Base-by-base conservation (phyloP, 306 rosid species). In the Oxytropis ochrocephala region DNA sequence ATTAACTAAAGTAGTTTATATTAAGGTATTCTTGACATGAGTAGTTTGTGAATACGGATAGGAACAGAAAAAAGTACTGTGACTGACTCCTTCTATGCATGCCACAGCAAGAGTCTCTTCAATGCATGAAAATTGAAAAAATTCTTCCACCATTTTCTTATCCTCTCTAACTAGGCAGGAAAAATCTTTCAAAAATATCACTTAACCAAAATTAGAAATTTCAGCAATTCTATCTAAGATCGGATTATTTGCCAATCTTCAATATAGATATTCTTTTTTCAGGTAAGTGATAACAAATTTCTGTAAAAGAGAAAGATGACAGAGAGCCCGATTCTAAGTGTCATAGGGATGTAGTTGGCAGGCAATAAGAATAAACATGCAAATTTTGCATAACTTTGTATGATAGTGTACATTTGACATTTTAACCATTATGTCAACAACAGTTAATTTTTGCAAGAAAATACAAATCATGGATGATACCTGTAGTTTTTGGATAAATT, bases 31-130 rank as follows among this genome's bases (percentile, higher is more conserved):
- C 48, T 68, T 30, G 49, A 65, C 69, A 32, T 49, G 64, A 56
- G 67, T 61, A 73, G 73, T 53, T 64, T 54, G 78, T 71, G 56
- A 80, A 60, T 36, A 48, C 29, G 67, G 59, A 41, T 66, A 82
- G 67, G 78, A 75, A 60, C 72, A 55, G 56, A 35, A 58, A 78
- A 67, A 81, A 47, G 56, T 76, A 11, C 39, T 44, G 65, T 70
- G 57, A 78, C 62, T 27, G 47, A 56, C 19, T 67, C 81, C 49
- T 67, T 58, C 72, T 68, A 78, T 72, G 64, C 67, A 49, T 19
- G 53, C 46, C 29, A 50, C 44, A 69, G 50, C 47, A 33, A 59
- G 43, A 29, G 44, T 64, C 65, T 74, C 60, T 56, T 74, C 27
- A 19, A 57, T 69, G 80, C 76, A 58, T 69, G 60, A 82, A 41